Evolutionary conservation across 305 asterid genomes (phyloP).

Genomic region (Plantago rigida): DNA sequence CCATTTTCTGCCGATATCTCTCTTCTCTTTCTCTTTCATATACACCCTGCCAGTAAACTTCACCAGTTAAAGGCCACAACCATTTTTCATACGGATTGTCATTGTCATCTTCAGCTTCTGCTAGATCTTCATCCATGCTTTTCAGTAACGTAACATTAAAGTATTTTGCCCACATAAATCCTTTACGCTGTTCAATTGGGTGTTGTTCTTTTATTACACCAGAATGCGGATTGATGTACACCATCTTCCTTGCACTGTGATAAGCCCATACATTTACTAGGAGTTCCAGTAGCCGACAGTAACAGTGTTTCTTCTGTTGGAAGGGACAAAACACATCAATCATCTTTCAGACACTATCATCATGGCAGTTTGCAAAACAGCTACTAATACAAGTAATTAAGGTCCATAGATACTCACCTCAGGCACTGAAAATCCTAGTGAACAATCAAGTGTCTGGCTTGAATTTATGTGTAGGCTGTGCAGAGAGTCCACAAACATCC

Average conservation of each 20-base stretch:
- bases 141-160: slow-evolving; percentile 54
- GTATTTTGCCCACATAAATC: slow-evolving; percentile 76
- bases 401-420: slow-evolving; percentile 37
- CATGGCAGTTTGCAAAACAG: neutral
- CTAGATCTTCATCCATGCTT: slow-evolving; percentile 94
- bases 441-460: slow-evolving; percentile 38
- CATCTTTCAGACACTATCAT: slow-evolving; percentile 4
- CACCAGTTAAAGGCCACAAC: slow-evolving; percentile 96
- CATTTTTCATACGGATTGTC: slow-evolving; percentile 70
- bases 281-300: slow-evolving; percentile 70
- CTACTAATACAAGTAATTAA: slow-evolving; percentile 7
- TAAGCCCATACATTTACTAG: slow-evolving; percentile 94
- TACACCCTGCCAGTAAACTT: slow-evolving; percentile 87
- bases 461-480: slow-evolving; percentile 49
- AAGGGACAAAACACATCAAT: slow-evolving; percentile 27
- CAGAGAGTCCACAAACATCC: slow-evolving; percentile 91
- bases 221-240: slow-evolving; percentile 63
- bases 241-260: slow-evolving; percentile 78
- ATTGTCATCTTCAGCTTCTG: slow-evolving; percentile 85
- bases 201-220: slow-evolving; percentile 73
- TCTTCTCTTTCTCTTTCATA: slow-evolving; percentile 89
- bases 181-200: slow-evolving; percentile 59
- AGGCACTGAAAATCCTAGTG: slow-evolving; percentile 54
- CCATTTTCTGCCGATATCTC: slow-evolving; percentile 80
- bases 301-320: slow-evolving; percentile 71